Percentiles rank a stretch among this genome's conserved stretches.
Evolutionary conservation across 352 stramenopile genomes (phyloP).

Genomic region (Pythium plurisporium): DNA sequence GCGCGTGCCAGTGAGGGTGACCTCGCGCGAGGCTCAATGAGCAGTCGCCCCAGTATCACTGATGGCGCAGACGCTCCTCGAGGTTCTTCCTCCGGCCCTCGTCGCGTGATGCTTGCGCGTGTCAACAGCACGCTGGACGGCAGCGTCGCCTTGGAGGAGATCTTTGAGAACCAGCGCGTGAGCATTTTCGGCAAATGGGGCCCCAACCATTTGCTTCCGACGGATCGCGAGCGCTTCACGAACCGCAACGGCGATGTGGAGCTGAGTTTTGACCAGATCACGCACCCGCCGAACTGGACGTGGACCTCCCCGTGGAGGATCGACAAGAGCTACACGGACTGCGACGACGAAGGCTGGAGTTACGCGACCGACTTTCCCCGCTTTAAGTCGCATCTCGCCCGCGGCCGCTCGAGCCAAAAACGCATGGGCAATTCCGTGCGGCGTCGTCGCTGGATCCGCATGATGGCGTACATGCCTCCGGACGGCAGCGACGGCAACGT

Average conservation of each 20-base stretch:
- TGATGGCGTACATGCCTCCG: constrained; percentile 74
- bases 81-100: not conserved
- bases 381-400: constrained; percentile 78
- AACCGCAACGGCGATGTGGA: constrained; percentile 75
- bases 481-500: constrained; percentile 18
- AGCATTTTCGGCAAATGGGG: constrained; percentile 88
- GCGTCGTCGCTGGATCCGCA: constrained; percentile 79
- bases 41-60: not conserved
- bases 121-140: constrained; percentile 70
- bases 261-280: constrained; percentile 78
- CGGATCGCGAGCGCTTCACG: constrained; percentile 73
- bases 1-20: not conserved
- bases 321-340: constrained; percentile 87
- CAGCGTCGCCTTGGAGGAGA: constrained; percentile 78
- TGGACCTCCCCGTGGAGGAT: constrained; percentile 86
- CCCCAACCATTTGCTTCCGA: constrained; percentile 77
- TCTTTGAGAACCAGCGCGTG: constrained; percentile 86
- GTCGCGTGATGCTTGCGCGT: constrained; percentile 34
- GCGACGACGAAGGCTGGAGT: constrained; percentile 85
- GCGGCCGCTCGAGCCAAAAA: constrained; percentile 77
- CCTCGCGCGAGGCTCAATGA: not conserved
- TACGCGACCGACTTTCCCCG: constrained; percentile 83
- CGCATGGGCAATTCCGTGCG: constrained; percentile 67
- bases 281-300: constrained; percentile 66
- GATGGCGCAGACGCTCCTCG: not conserved